Base-by-base conservation (phyloP, 306 rosid genomes). In the Neltuma alba region DNA sequence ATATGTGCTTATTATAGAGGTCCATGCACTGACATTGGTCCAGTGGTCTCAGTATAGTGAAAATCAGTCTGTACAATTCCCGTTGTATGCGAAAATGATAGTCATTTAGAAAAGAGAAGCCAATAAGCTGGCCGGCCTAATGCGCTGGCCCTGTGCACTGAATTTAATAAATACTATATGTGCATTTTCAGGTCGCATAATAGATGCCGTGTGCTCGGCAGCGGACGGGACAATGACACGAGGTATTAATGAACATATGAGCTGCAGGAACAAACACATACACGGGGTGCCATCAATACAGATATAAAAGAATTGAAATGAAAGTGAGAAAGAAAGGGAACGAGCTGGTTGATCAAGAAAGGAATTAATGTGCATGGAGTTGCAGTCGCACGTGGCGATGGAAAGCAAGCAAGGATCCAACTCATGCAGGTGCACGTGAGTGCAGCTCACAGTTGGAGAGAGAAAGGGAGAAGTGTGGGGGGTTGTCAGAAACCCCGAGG, bases 301-400 rank as follows among this genome's bases (percentile, higher is more conserved):
- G 1, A 25, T 5, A 25, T 1, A 37, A 37, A 37, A 37, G 8
- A n/a, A 60, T 13, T 11, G n/a, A 2, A 28, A 12, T 28, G 65
- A 58, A 28, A 5, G 8, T 58, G 2, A 3, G 36, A 58, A 36
- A 27, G 12, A 36, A 33, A 10, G 65, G 3, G 54, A 15, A 47
- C 18, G 30, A 27, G n/a, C n/a, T n/a, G 7, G 65, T 11, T 60
- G 20, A 0, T 25, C 18, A 63, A 31, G 40, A 2, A 15, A 33
- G 12, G 70, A 34, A n/a, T 36, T 12, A 68, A 25, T 58, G 73
- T 12, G 54, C 72, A 41, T 68, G 73, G 54, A 68, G 54, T 34
- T 70, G 80, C 50, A 25, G 40, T 33, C 20, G 87, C 87, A 83
- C 86, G 84, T 86, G 90, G 80, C 27, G 61, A 75, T 67, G 50